Conservation (phyloP, 768 basidiomycete species). For the Filobasidium wieringae region DNA sequence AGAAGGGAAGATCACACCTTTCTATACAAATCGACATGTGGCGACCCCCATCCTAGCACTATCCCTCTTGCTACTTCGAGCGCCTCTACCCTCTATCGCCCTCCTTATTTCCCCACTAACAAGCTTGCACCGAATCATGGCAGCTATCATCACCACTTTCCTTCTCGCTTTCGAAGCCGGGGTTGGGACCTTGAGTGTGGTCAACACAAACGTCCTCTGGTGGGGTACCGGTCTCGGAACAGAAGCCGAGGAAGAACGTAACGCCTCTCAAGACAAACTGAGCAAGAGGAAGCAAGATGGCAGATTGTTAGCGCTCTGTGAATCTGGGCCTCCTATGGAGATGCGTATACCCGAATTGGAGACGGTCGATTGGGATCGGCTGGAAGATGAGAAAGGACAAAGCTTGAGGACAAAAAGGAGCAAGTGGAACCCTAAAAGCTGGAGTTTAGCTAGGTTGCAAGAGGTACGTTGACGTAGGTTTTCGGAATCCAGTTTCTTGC, state of each 20-base stretch:
- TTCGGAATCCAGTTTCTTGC: not conserved
- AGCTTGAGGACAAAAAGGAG: conserved; percentile 17
- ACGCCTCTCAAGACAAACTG: too few relatives aligned
- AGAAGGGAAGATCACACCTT: conserved; percentile 14
- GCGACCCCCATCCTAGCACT: conserved; percentile 28
- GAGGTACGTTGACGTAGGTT: conserved; percentile 21
- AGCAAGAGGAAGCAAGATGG: conserved; percentile 4
- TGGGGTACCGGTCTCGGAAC: conserved; percentile 29
- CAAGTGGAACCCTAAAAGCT: conserved; percentile 23
- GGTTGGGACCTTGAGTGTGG: conserved; percentile 35
- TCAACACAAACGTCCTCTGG: conserved; percentile 41
- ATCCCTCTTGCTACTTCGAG: conserved; percentile 24
- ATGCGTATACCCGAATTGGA: conserved; percentile 39
- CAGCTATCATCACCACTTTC: conserved; percentile 33
- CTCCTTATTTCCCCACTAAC: conserved; percentile 39
- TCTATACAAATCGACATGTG: conserved; percentile 38
- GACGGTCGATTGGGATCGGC: conserved; percentile 38
- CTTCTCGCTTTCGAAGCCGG: conserved; percentile 32
- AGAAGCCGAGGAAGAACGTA: conserved; percentile 18
- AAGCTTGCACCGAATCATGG: conserved; percentile 33
- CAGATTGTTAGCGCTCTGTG: conserved; percentile 39
- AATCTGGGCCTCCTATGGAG: conserved; percentile 38
- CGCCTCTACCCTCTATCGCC: conserved; percentile 33
- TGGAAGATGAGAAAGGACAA: conserved; percentile 19
- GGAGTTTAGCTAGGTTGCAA: conserved; percentile 25